Percentiles rank a stretch among this genome's conserved stretches.
These are phyloP conservation scores for Pythium brachiatum DNA, from an alignment of 352 stramenopile genomes.

Conservation along the genomic window DNA sequence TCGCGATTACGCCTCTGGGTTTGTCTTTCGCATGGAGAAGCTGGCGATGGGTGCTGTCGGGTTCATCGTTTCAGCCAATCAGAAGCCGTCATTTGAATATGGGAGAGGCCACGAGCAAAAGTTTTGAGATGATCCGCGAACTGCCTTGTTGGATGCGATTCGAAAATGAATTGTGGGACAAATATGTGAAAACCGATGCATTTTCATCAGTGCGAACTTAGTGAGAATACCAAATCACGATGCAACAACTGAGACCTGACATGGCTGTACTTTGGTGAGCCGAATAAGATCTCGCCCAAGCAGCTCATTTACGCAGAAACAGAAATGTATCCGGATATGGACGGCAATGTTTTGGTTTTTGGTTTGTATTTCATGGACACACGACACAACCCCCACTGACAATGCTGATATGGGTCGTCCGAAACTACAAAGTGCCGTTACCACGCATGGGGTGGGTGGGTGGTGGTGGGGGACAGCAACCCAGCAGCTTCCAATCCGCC, in stretches of 20 bases:
- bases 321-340: no score
- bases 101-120: constrained; percentile 11
- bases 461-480: not conserved
- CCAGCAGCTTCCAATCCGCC: not conserved
- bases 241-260: not conserved
- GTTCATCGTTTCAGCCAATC: constrained; percentile 11
- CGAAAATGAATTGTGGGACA: constrained; percentile 11
- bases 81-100: not conserved
- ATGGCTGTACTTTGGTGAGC: not conserved
- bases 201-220: not conserved
- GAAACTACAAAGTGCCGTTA: not conserved
- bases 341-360: no score
- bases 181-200: not conserved
- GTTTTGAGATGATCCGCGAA: constrained; percentile 6
- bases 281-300: no score
- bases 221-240: not conserved
- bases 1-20: constrained; percentile 11
- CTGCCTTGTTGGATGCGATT: constrained; percentile 19
- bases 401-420: not conserved
- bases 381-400: not conserved
- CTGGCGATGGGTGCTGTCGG: not conserved
- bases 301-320: no score
- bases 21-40: not conserved
- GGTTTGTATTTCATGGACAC: not conserved
- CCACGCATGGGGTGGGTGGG: not conserved